Conservation (phyloP, 1,284 basidiomycete genomes). For the Coriolopsis trogii region DNA sequence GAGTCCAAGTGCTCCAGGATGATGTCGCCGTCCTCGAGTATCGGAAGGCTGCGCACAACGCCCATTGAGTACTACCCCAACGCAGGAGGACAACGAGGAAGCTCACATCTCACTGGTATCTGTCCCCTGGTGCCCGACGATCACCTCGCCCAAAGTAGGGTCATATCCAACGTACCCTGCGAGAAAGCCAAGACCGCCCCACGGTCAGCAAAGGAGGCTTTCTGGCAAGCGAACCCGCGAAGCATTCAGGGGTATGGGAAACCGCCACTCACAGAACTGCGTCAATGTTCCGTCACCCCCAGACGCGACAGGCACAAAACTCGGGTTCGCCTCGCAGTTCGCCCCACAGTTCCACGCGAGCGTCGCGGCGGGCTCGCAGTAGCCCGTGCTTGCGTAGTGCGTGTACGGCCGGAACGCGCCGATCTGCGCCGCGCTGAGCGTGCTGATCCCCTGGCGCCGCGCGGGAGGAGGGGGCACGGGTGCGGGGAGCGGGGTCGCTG, state of each 20-base stretch:
- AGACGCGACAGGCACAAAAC: constrained; percentile 58
- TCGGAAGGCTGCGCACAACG: constrained; percentile 26
- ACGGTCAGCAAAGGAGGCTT: constrained; percentile 20
- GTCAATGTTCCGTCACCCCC: constrained; percentile 58
- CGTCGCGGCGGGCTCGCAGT: constrained; percentile 37
- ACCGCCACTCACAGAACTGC: constrained; percentile 52
- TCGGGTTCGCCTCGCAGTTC: constrained; percentile 48
- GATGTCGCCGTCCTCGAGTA: constrained; percentile 38
- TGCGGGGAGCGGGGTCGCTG: constrained; percentile 3
- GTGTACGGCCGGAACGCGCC: constrained; percentile 43
- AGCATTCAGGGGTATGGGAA: not conserved
- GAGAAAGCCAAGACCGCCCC: not conserved
- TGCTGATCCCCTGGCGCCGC: constrained; percentile 28
- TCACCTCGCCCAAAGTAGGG: constrained; percentile 43
- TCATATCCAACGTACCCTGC: constrained; percentile 52
- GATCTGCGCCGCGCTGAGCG: constrained; percentile 38
- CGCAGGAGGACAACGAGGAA: too few species aligned
- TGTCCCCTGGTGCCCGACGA: constrained; percentile 59
- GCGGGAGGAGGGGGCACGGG: not conserved
- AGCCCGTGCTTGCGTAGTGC: constrained; percentile 39
- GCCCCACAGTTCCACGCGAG: constrained; percentile 40
- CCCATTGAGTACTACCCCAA: too few species aligned
- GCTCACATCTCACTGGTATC: constrained; percentile 48
- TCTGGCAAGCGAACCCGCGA: constrained; percentile 25
- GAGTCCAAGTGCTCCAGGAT: constrained; percentile 30